phyloP scores from a whole-genome alignment of 2,329 filamentous ascomycete genomes.

The Paecilomyces fulvus region DNA sequence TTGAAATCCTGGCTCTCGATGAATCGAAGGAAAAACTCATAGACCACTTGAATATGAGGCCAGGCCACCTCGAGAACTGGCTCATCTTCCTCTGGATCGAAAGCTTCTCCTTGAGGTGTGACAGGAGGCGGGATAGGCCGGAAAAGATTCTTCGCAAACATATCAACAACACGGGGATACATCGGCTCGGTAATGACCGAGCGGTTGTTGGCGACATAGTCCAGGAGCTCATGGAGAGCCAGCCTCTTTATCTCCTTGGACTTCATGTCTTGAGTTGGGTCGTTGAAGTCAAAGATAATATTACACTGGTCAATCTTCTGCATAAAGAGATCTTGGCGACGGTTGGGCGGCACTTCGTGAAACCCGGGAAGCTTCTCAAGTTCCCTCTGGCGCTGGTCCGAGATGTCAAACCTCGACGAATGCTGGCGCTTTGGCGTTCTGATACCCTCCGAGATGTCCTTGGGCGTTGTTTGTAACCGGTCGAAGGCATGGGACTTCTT shows the following conservation, averaged over 20 bases:
- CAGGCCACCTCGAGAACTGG: slow-evolving; percentile 96
- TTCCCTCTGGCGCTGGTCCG: slow-evolving; percentile 77
- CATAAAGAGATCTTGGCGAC: slow-evolving; percentile 96
- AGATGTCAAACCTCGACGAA: slow-evolving; percentile 96
- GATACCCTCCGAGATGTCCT: slow-evolving; percentile 91
- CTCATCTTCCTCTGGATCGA: slow-evolving; percentile 97
- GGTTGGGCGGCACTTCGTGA: slow-evolving; percentile 91
- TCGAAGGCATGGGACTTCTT: slow-evolving; percentile 91
- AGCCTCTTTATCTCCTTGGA: slow-evolving; percentile 98
- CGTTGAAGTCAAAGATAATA: slow-evolving; percentile 99
- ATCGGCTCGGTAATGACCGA: slow-evolving; percentile 98
- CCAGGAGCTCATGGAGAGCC: slow-evolving; percentile 87
- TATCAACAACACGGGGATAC: slow-evolving; percentile 97
- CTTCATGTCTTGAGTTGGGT: slow-evolving; percentile 97
- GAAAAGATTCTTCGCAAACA: slow-evolving; percentile 99
- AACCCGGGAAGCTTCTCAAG: slow-evolving; percentile 96
- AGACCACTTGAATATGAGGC: slow-evolving; percentile 98
- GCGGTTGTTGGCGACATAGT: slow-evolving; percentile 97
- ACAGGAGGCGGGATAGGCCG: slow-evolving; percentile 93
- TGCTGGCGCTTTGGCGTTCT: slow-evolving; percentile 94
- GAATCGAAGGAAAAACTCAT: slow-evolving; percentile 97
- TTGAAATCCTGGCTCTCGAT: slow-evolving; percentile 99
- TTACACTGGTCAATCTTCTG: slow-evolving; percentile 99
- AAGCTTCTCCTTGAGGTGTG: slow-evolving; percentile 95
- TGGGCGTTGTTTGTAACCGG: slow-evolving; percentile 83